A percentile compares a stretch with the other conserved stretches of the same genome.
phyloP scores from a whole-genome alignment of 331 rosid genomes.

The Malus hybrid region DNA sequence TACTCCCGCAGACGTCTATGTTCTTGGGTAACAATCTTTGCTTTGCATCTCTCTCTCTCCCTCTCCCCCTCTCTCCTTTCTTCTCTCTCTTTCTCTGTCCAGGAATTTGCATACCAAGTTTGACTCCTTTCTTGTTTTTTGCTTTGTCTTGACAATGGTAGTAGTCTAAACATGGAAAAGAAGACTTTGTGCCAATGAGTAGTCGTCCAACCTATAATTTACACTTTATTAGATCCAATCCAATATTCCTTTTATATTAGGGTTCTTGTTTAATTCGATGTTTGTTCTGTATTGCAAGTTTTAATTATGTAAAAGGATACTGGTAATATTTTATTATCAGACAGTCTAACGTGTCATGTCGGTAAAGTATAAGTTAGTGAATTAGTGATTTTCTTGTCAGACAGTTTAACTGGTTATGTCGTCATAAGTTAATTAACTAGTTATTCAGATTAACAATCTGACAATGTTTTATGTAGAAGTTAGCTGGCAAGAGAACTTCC shows the following conservation, averaged over 20 bases:
- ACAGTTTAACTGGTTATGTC: not conserved
- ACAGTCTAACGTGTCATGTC: not conserved
- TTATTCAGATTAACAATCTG: not conserved
- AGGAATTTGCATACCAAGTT: not conserved
- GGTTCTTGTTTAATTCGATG: not conserved
- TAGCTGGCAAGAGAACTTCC: not conserved
- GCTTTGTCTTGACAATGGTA: not conserved
- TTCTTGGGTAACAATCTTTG: conserved; percentile 54
- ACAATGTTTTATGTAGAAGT: not conserved
- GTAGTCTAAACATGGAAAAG: not conserved
- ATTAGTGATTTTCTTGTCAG: not conserved
- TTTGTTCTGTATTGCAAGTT: not conserved
- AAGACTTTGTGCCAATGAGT: not conserved
- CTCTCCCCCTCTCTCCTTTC: too few relatives aligned
- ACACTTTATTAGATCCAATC: not conserved
- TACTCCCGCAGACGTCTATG: conserved; percentile 56
- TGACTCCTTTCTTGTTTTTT: conserved; percentile 5
- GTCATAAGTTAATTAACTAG: not conserved
- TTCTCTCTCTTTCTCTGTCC: too few relatives aligned
- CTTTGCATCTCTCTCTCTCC: not conserved
- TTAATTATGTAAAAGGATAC: not conserved
- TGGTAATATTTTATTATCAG: not conserved
- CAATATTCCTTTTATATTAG: not conserved
- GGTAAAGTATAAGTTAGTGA: too few relatives aligned
- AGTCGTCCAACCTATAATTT: not conserved